Base-by-base conservation (phyloP, 768 basidiomycete genomes). In the Pulveroboletus frians region DNA sequence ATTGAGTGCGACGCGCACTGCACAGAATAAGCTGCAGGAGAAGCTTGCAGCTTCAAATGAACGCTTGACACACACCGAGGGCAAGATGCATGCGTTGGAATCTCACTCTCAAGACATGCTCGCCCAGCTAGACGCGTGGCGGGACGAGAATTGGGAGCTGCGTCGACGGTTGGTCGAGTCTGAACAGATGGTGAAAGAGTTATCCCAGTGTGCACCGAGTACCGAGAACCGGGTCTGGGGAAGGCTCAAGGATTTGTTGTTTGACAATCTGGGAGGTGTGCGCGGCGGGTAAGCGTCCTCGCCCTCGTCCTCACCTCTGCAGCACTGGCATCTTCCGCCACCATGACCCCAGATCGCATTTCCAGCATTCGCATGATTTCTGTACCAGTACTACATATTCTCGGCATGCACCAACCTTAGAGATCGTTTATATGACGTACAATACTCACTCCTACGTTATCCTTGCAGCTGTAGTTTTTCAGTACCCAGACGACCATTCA, bases 191-290 rank as follows among this genome's bases (percentile, higher is more conserved):
- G 45, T 43, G 35, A 54, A 43, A 49, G 64, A 60, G 7, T 15
- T 60, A 39, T 30, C 31, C 29, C 56, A 54, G 17, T 56, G 50
- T 21, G 34, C 41, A 11, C 53, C 53, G 11, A 49, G 29, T 49
- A 32, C 38, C 9, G 66, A 66, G 23, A 56, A 26, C 30, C 57
- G 53, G 26, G 51, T 68, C 23, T 66, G 62, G 64, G 62, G 53
- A 39, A 59, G 48, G 48, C 44, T 66, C 51, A 68, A 59, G 43
- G 64, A 62, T 49, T 45, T 66, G 52, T 49, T 66, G 17, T 62
- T 61, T 52, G 62, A 68, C 41, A 62, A 60, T 20, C 39, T 68
- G 31, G 50, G 50, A 11, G 44, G 52, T 40, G 14, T 50, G 27
- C 60, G 51, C 10, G 53, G 55, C 55, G 63, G 48, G 61, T 65